phyloP scores from a whole-genome alignment of 2,329 filamentous ascomycete genomes.

The Rhexocercosporidium sp. region DNA sequence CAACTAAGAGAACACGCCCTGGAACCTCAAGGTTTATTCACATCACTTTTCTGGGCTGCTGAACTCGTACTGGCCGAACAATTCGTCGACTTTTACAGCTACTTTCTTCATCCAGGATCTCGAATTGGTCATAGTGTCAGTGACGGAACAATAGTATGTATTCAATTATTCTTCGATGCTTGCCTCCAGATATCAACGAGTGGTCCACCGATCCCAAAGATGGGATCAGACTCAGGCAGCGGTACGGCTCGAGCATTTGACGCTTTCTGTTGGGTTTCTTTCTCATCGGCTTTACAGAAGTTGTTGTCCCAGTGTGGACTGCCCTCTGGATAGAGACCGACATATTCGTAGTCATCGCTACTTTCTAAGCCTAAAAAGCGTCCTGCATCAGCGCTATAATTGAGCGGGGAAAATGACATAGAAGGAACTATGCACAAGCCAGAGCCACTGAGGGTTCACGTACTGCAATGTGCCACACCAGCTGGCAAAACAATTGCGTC shows the following conservation, averaged over 20 bases:
- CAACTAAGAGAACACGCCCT: too few species aligned
- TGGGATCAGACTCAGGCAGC: slow-evolving; percentile 28
- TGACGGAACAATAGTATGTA: too few species aligned
- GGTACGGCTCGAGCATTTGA: slow-evolving; percentile 30
- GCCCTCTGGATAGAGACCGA: slow-evolving; percentile 44
- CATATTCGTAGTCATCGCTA: slow-evolving; percentile 42
- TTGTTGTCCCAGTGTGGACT: slow-evolving; percentile 36
- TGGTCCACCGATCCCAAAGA: slow-evolving; percentile 30
- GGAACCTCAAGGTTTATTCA: too few species aligned
- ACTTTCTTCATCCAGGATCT: too few species aligned
- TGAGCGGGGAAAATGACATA: neutral
- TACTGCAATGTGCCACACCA: slow-evolving; percentile 43
- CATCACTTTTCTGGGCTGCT: too few species aligned
- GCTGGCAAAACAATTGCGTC: slow-evolving; percentile 46
- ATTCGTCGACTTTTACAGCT: too few species aligned
- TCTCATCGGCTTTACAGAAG: slow-evolving; percentile 32
- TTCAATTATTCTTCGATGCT: neutral
- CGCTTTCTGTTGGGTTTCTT: slow-evolving; percentile 29
- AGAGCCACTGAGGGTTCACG: neutral
- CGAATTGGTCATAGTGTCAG: too few species aligned
- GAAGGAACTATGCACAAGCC: neutral
- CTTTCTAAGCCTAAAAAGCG: slow-evolving; percentile 29
- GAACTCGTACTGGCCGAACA: too few species aligned
- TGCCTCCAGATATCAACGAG: slow-evolving; percentile 31
- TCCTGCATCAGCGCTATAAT: neutral